Percentiles rank a stretch among this genome's conserved stretches.
phyloP scores from a whole-genome alignment of 2,329 filamentous ascomycete genomes.

The Fusarium camptoceras region DNA sequence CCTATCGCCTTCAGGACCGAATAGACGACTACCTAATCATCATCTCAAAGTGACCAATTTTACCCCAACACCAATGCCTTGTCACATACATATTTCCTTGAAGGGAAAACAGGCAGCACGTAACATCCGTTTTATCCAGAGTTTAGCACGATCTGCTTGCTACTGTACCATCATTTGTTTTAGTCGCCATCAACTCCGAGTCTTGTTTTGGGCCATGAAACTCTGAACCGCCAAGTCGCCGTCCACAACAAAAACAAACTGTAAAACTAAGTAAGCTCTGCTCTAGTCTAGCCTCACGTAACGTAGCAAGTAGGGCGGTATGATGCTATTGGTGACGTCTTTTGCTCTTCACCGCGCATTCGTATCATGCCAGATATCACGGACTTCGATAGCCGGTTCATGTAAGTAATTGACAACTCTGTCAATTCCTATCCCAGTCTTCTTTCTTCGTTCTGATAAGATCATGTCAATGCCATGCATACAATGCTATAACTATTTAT shows the following conservation, averaged over 20 bases:
- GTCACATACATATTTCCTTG: not conserved
- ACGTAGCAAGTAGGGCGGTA: slow-evolving; percentile 2
- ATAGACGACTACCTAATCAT: not conserved
- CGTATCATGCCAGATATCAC: slow-evolving; percentile 8
- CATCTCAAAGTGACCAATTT: not conserved
- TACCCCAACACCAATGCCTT: slow-evolving; percentile 12
- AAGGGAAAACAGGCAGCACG: slow-evolving; percentile 12
- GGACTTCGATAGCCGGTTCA: slow-evolving; percentile 1
- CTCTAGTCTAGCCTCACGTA: slow-evolving; percentile 1
- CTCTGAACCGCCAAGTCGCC: slow-evolving; percentile 29
- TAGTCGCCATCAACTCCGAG: slow-evolving; percentile 2
- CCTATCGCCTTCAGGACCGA: slow-evolving; percentile 14
- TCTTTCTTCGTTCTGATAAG: not conserved
- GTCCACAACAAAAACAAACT: slow-evolving; percentile 3
- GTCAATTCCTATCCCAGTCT: not conserved
- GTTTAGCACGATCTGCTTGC: slow-evolving; percentile 7
- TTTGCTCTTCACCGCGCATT: slow-evolving; percentile 30
- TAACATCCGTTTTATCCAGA: not conserved
- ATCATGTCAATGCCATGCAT: not conserved
- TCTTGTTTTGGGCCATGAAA: slow-evolving; percentile 15
- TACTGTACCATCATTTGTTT: slow-evolving; percentile 6
- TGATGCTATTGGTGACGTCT: slow-evolving; percentile 26
- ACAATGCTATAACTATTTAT: not conserved
- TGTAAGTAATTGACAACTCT: not conserved
- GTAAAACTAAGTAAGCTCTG: not conserved